A percentile compares a stretch with the other conserved stretches of the same genome.
Evolutionary conservation across 2,329 filamentous ascomycete genomes (phyloP).

Genomic region (Ambrosiella beaveri): DNA sequence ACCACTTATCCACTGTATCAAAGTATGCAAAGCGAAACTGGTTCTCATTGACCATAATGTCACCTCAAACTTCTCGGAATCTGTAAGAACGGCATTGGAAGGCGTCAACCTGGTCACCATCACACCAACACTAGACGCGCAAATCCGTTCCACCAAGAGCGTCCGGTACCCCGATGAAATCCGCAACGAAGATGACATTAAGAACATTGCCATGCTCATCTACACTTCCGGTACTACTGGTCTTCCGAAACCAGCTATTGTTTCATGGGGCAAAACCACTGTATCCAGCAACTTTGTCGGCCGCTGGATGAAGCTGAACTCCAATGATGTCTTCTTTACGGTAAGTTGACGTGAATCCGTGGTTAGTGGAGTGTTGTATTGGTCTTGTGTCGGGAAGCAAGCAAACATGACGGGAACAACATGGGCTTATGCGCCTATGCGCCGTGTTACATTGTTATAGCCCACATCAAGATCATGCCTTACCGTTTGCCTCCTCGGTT

Average conservation of each 20-base stretch:
- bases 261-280: conserved; percentile 52
- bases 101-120: conserved; percentile 44
- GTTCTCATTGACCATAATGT: conserved; percentile 46
- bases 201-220: conserved; percentile 55
- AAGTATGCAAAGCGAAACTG: conserved; percentile 46
- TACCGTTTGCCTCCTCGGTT: too few relatives aligned
- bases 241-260: conserved; percentile 61
- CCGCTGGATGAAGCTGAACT: conserved; percentile 38
- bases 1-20: conserved; percentile 57
- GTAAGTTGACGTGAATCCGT: conserved; percentile 26
- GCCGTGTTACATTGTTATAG: neutral
- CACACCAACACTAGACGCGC: conserved; percentile 36
- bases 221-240: conserved; percentile 79
- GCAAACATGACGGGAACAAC: too few relatives aligned
- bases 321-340: conserved; percentile 57
- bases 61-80: conserved; percentile 34
- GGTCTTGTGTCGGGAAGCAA: neutral
- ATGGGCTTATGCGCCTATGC: neutral
- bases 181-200: conserved; percentile 30
- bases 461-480: neutral
- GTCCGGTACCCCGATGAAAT: conserved; percentile 40
- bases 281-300: conserved; percentile 34
- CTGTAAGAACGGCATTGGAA: conserved; percentile 33
- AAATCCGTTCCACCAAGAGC: conserved; percentile 33
- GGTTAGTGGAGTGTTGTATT: neutral